Evolutionary conservation across 306 rosid genomes (phyloP), one percentile per base, ranked within the genome.

Genomic region (Vicia sativa): DNA sequence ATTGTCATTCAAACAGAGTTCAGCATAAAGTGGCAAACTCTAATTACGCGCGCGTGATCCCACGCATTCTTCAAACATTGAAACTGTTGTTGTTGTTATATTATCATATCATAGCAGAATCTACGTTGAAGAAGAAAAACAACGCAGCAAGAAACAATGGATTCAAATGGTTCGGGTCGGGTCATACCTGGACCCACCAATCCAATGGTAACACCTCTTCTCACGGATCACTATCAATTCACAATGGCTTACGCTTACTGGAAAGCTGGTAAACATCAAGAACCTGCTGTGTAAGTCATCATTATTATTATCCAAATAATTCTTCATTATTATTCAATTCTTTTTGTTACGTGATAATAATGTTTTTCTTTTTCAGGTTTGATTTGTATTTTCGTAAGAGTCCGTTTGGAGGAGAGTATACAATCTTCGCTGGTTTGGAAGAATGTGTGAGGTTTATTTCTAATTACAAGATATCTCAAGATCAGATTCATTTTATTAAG

Each of bases 201-300:
- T 19, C 97, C 99, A 6, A 91, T 95, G 96, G 97, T 95, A 4
- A 82, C 99, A 62, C 99, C 99, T 72, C 86, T 95, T 68, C 97
- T 95, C 37, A 95, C 87, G 13, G 99, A 95, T 85, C 99, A 82
- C 75, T 95, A 95, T 70, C 99, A 91, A 82, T 95, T 88, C 85
- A 95, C 99, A 66, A 95, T 95, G 99, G 97, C 97, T 71, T 95
- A 95, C 65, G 96, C 99, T 3, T 95, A 95, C 77, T 95, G 99
- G 99, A 95, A 87, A 85, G 95, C 99, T 65, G 85, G 92, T 82
- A 95, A 95, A 78, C 96, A 90, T 65, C 80, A 88, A 78, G 99
- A 95, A 28, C 97, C 86, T 18, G 92, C 97, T 39, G 97, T 95
- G 99, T 95, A 28, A 84, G 97, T 82, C 6, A 31, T 13, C 29